Evolutionary conservation across 2,329 filamentous ascomycete species (phyloP), one percentile per base, ranked within the genome.

Genomic region (Penicillium sp.): DNA sequence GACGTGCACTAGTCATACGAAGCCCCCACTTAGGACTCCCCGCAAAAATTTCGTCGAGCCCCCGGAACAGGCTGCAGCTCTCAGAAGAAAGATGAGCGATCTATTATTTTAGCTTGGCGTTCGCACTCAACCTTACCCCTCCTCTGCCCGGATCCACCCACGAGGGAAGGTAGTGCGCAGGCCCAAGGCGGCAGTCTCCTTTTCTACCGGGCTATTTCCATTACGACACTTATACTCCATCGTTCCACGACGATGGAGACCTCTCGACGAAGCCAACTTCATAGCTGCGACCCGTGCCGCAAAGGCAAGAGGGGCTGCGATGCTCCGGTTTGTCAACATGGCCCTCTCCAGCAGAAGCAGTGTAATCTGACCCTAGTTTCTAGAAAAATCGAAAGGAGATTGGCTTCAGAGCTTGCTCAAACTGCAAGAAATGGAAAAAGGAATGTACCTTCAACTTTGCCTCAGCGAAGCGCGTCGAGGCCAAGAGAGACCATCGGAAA

Each of bases 251-350:
- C 28, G 5, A 31, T 65, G 63, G 61, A 64, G 45, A 35, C 42
- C 17, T 41, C 61, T 17, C 64, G 61, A 11, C 59, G 64, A 54
- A 57, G 63, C 34, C 64, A 66, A 31, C 61, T 62, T 34, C 73
- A 78, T 51, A 80, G 78, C 60, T 81, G 79, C 62, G 79, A 81
- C 58, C 78, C 78, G 57, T 81, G 79, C 63, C 73, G 79, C 22
- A 78, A 76, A 61, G 78, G 79, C 22, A 81, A 81, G 63, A 68
- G 78, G 56, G 78, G 75, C 5, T 81, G 79, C 65, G 78, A 81
- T 63, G 78, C 76, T 5, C 59, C 65, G 39, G 65, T 67, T 51
- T 15, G 63, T 55, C 12, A 57, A 31, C n/a, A 11, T 20, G 11
- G 4, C 2, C 20, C 1, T 14, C 15, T 20, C 2, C 7, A 17